Percentiles rank a stretch among this genome's conserved stretches.
phyloP scores from a whole-genome alignment of 1,284 basidiomycete species.

The Fomitopsis pinicola region DNA sequence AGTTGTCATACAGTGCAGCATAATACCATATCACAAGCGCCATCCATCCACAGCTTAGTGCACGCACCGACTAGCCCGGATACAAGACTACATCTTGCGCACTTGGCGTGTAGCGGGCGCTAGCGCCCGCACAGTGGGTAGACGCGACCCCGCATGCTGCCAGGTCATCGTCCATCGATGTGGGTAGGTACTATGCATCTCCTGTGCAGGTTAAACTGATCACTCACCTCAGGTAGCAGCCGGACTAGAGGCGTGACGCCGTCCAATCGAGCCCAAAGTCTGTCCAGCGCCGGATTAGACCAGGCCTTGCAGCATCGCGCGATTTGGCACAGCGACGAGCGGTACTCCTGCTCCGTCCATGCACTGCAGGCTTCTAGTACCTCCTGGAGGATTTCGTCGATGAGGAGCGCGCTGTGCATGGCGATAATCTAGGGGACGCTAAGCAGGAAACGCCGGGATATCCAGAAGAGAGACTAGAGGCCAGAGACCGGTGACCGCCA shows the following conservation, averaged over 20 bases:
- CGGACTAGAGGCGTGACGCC: constrained; percentile 43
- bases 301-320: constrained; percentile 42
- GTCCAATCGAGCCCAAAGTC: constrained; percentile 44
- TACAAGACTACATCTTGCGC: not conserved
- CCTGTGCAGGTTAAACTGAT: not conserved
- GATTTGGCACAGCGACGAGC: constrained; percentile 18
- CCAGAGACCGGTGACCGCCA: not conserved
- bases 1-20: not conserved
- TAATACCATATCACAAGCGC: not conserved
- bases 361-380: constrained; percentile 37
- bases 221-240: constrained; percentile 31
- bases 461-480: not conserved
- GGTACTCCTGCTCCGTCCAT: constrained; percentile 15
- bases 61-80: not conserved
- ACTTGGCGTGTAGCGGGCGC: not conserved
- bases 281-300: constrained; percentile 54
- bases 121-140: not conserved
- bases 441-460: not conserved
- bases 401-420: constrained; percentile 47
- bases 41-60: not conserved
- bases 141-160: not conserved
- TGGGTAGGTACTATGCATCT: not conserved
- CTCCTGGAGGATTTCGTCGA: constrained; percentile 47
- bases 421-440: not conserved
- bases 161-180: not conserved